phyloP scores from a whole-genome alignment of 352 stramenopile species.

The Peronospora tabacina region DNA sequence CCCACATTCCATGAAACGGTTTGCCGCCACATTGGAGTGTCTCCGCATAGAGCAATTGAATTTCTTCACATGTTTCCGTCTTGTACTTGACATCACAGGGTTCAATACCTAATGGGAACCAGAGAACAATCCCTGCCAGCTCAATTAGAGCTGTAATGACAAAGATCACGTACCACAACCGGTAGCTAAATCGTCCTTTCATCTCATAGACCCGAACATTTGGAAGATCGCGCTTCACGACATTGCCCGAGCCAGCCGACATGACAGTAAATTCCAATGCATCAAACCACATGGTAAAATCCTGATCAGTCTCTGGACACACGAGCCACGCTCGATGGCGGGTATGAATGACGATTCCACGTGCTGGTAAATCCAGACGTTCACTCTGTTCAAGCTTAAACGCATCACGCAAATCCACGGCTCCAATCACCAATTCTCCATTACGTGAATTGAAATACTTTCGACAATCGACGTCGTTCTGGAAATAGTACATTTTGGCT shows the following conservation, averaged over 20 bases:
- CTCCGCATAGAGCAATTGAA: slow-evolving; percentile 45
- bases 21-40: slow-evolving; percentile 41
- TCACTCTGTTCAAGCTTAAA: slow-evolving; percentile 77
- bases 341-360: slow-evolving; percentile 71
- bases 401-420: slow-evolving; percentile 64
- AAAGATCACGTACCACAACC: slow-evolving; percentile 67
- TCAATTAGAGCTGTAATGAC: slow-evolving; percentile 58
- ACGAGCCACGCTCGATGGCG: slow-evolving; percentile 64
- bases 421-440: slow-evolving; percentile 62
- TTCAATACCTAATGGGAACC: slow-evolving; percentile 40
- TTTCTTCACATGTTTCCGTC: slow-evolving; percentile 39
- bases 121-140: slow-evolving; percentile 35
- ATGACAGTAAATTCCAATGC: slow-evolving; percentile 71
- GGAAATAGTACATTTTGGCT: slow-evolving; percentile 85
- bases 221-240: slow-evolving; percentile 70
- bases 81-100: slow-evolving; percentile 60
- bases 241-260: slow-evolving; percentile 55
- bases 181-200: slow-evolving; percentile 64
- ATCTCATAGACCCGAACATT: slow-evolving; percentile 74
- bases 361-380: slow-evolving; percentile 49
- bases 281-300: slow-evolving; percentile 81
- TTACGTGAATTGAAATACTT: slow-evolving; percentile 84
- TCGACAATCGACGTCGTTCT: slow-evolving; percentile 72
- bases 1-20: slow-evolving; percentile 68
- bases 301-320: slow-evolving; percentile 71